Evolutionary conservation across 805 yeast genomes (phyloP).

Genomic region (Starmera amethionina): DNA sequence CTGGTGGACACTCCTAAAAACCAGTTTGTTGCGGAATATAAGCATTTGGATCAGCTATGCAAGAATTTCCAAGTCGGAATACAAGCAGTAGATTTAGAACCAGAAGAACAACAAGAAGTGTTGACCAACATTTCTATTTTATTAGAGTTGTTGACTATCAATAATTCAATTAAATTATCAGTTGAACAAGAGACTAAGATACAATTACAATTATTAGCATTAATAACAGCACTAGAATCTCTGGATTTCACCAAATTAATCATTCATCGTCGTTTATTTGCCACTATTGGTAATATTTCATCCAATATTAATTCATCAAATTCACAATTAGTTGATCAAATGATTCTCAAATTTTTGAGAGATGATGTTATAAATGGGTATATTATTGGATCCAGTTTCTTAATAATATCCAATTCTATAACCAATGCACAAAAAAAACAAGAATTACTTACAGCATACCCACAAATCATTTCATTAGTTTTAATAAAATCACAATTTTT

Average conservation of each 20-base stretch:
- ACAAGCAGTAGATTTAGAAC: constrained; percentile 3
- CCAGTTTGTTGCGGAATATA: not conserved
- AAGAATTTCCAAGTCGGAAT: constrained; percentile 3
- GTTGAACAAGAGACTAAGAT: constrained; percentile 2
- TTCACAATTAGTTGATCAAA: too few species aligned
- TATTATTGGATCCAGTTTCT: constrained; percentile 10
- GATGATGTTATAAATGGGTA: constrained; percentile 12
- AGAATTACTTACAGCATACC: constrained; percentile 4
- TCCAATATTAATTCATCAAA: constrained; percentile 9
- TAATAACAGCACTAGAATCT: constrained; percentile 3
- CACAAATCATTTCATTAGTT: constrained; percentile 6
- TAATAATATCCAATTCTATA: constrained; percentile 17
- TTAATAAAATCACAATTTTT: constrained; percentile 11
- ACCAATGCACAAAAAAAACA: constrained; percentile 8
- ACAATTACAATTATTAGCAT: constrained; percentile 4
- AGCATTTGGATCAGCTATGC: too few species aligned
- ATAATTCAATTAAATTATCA: constrained; percentile 3
- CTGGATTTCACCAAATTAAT: constrained; percentile 7
- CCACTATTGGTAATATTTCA: constrained; percentile 18
- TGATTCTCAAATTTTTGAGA: too few species aligned
- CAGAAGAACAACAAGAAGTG: not conserved
- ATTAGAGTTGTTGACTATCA: constrained; percentile 12
- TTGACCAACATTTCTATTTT: constrained; percentile 6
- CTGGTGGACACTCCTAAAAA: constrained; percentile 4
- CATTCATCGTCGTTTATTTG: constrained; percentile 13